These are phyloP conservation scores for Planoprotostelium fungivorum DNA, from an alignment of 78 protist species.

Conservation along the genomic window DNA sequence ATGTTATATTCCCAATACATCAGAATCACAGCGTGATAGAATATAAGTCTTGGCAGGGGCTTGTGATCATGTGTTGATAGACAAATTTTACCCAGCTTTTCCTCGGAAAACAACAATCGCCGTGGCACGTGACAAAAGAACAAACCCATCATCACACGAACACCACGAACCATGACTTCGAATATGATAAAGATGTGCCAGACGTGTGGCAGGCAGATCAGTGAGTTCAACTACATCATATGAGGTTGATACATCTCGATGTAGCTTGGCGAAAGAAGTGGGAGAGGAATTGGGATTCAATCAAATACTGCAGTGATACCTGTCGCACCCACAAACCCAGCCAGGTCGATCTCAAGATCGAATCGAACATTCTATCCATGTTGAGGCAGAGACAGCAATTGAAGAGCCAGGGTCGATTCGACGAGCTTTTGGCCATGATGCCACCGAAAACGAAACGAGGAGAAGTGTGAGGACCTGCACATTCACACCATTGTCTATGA, in stretches of 20 bases:
- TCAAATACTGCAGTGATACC: not conserved
- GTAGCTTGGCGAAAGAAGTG: not conserved
- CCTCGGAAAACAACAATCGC: too few relatives aligned
- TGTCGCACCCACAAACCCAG: not conserved
- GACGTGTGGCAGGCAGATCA: not conserved
- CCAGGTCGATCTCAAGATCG: not conserved
- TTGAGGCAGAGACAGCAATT: not conserved
- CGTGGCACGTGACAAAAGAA: too few relatives aligned
- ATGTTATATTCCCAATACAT: too few relatives aligned
- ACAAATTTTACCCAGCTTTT: too few relatives aligned
- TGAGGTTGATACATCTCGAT: too few relatives aligned
- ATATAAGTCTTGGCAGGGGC: too few relatives aligned
- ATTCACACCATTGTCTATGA: not conserved
- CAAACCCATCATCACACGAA: not conserved
- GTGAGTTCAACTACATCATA: not conserved
- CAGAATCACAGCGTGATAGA: too few relatives aligned
- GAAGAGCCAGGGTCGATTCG: not conserved
- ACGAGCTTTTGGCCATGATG: not conserved
- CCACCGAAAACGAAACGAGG: not conserved
- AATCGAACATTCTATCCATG: not conserved
- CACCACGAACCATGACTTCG: not conserved
- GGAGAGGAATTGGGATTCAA: not conserved
- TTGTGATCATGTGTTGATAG: too few relatives aligned
- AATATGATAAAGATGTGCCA: not conserved
- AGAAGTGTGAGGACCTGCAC: not conserved